Conservation (phyloP, 306 rosid genomes). For the Boehmeria nivea region DNA sequence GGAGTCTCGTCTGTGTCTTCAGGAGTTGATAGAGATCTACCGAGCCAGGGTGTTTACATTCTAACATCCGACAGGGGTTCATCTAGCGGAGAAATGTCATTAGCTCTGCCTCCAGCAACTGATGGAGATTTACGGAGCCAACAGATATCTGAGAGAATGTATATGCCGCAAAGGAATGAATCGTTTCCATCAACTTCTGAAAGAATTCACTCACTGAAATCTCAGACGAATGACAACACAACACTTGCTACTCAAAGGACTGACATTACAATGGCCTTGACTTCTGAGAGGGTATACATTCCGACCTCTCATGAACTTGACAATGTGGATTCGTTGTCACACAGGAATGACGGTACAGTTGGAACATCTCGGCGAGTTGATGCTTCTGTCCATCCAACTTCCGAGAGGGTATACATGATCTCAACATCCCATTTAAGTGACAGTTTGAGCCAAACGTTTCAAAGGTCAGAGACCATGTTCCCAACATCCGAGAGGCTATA, state of each 20-base stretch:
- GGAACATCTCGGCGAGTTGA: conserved; percentile 23
- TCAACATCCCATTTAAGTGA: conserved; percentile 30
- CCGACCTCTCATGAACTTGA: conserved; percentile 33
- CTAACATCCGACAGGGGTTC: conserved; percentile 36
- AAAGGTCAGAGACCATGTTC: too few species aligned
- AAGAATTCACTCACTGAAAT: conserved; percentile 28
- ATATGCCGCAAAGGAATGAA: conserved; percentile 39
- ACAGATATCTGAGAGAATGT: conserved; percentile 37
- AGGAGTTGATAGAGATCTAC: conserved; percentile 29
- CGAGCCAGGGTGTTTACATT: conserved; percentile 31
- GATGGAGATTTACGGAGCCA: conserved; percentile 34
- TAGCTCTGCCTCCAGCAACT: too few species aligned
- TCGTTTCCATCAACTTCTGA: conserved; percentile 31
- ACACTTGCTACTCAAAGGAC: conserved; percentile 26
- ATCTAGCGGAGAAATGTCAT: conserved; percentile 35
- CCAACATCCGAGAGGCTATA: conserved; percentile 36
- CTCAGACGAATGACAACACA: conserved; percentile 5
- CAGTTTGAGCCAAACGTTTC: conserved; percentile 26
- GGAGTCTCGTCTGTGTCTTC: conserved; percentile 36
- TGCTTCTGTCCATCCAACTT: conserved; percentile 11
- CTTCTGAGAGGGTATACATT: conserved; percentile 30
- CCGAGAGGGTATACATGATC: too few species aligned
- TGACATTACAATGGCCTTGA: conserved; percentile 20
- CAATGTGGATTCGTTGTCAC: conserved; percentile 21
- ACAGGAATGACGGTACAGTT: conserved; percentile 12